phyloP scores from a whole-genome alignment of 345 rosid genomes.

The Citrus cavaleriei region DNA sequence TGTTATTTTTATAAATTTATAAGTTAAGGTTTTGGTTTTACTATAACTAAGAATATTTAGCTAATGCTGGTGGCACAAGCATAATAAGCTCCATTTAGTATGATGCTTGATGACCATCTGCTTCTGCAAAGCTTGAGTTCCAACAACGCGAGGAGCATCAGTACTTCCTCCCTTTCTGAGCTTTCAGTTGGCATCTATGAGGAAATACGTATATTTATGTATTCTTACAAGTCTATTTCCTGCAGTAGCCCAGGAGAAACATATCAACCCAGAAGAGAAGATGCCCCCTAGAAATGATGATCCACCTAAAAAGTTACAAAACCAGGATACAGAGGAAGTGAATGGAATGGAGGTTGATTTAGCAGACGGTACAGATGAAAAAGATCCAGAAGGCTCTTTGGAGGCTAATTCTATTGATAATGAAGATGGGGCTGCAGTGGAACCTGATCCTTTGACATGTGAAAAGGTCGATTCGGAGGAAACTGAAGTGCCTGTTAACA shows the following conservation, averaged over 20 bases:
- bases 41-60: background rate
- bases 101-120: background rate
- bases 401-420: slow-evolving; percentile 38
- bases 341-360: slow-evolving; percentile 25
- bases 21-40: background rate
- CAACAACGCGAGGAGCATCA: background rate
- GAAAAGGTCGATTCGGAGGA: slow-evolving; percentile 35
- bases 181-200: background rate
- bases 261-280: slow-evolving; percentile 14
- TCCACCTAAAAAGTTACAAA: slow-evolving; percentile 22
- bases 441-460: slow-evolving; percentile 24
- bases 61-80: background rate
- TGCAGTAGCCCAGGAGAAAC: slow-evolving; percentile 47
- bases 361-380: slow-evolving; percentile 33
- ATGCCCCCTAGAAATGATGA: slow-evolving; percentile 24
- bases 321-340: slow-evolving; percentile 29
- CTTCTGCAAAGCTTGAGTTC: background rate
- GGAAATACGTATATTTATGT: background rate
- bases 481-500: slow-evolving; percentile 20
- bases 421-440: slow-evolving; percentile 25
- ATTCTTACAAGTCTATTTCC: slow-evolving; percentile 1
- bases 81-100: background rate
- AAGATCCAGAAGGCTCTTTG: slow-evolving; percentile 28
- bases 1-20: background rate
- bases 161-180: background rate